Evolutionary conservation across 352 stramenopile genomes (phyloP).

Genomic region (Phytophthora fragariae): DNA sequence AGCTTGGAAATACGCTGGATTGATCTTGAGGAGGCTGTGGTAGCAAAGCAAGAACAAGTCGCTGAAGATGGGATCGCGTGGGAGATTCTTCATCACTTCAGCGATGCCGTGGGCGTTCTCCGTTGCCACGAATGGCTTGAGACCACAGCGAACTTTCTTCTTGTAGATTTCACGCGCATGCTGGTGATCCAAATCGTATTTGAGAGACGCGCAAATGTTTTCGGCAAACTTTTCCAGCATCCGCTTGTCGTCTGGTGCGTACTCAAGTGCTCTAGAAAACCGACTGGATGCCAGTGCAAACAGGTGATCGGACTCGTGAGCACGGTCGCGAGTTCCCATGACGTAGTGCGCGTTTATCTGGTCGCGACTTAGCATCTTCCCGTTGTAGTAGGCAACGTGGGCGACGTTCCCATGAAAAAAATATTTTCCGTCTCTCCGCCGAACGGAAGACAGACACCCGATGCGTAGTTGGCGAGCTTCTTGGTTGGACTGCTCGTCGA

Average conservation of each 20-base stretch:
- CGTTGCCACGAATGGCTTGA: slow-evolving; percentile 63
- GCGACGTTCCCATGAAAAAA: slow-evolving; percentile 88
- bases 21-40: slow-evolving; percentile 54
- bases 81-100: slow-evolving; percentile 86
- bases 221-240: slow-evolving; percentile 81
- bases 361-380: slow-evolving; percentile 61
- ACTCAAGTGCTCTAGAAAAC: slow-evolving; percentile 73
- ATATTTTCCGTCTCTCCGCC: slow-evolving; percentile 75
- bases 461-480: slow-evolving; percentile 73
- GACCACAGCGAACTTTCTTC: slow-evolving; percentile 74
- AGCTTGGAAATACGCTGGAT: slow-evolving; percentile 68
- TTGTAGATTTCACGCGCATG: slow-evolving; percentile 80
- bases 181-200: slow-evolving; percentile 82
- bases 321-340: slow-evolving; percentile 65
- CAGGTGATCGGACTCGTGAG: slow-evolving; percentile 75
- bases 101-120: slow-evolving; percentile 79
- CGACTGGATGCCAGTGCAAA: slow-evolving; percentile 75
- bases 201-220: slow-evolving; percentile 84
- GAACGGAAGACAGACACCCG: slow-evolving; percentile 69
- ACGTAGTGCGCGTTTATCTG: slow-evolving; percentile 82
- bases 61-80: slow-evolving; percentile 74
- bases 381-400: slow-evolving; percentile 89
- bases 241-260: slow-evolving; percentile 62
- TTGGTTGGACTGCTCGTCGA: slow-evolving; percentile 67
- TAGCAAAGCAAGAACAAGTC: slow-evolving; percentile 84